Percentiles rank a stretch among this genome's conserved stretches.
These are phyloP conservation scores for Suillus lakei DNA, from an alignment of 768 basidiomycete genomes.

Conservation along the genomic window DNA sequence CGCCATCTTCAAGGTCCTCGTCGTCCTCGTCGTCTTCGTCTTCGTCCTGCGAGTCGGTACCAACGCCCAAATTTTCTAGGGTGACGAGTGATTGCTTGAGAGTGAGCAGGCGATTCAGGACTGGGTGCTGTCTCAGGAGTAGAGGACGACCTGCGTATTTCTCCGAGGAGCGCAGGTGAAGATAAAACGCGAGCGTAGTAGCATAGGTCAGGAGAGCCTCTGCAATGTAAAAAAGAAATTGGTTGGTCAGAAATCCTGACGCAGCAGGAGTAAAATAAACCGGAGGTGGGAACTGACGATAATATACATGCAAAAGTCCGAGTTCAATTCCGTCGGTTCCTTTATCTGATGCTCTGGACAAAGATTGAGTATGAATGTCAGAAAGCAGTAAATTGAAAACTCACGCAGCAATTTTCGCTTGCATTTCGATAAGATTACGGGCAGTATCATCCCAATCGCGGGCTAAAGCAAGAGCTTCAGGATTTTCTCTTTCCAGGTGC, in stretches of 20 bases:
- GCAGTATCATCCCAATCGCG: constrained; percentile 84
- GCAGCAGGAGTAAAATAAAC: constrained; percentile 6
- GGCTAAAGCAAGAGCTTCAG: constrained; percentile 80
- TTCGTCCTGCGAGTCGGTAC: constrained; percentile 50
- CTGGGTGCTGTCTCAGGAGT: constrained; percentile 69
- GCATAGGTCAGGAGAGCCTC: constrained; percentile 91
- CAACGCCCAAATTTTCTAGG: constrained; percentile 86
- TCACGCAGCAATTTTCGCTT: constrained; percentile 60
- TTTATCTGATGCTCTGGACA: constrained; percentile 51
- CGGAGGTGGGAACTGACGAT: constrained; percentile 63
- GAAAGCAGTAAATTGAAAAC: constrained; percentile 17
- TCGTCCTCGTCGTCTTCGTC: constrained; percentile 53
- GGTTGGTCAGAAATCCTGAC: background rate
- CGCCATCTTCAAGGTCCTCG: constrained; percentile 27
- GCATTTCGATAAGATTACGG: constrained; percentile 53
- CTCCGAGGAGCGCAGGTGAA: constrained; percentile 78
- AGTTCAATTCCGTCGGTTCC: constrained; percentile 58
- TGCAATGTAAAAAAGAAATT: constrained; percentile 35
- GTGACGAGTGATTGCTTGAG: constrained; percentile 83
- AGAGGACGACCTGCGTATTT: constrained; percentile 66
- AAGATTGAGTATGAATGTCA: background rate
- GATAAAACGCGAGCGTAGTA: constrained; percentile 89
- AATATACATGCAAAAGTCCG: constrained; percentile 83
- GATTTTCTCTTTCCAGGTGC: constrained; percentile 74
- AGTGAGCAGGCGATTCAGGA: constrained; percentile 75